Conservation (phyloP, 163 green algal genomes). For the Botryococcus braunii region DNA sequence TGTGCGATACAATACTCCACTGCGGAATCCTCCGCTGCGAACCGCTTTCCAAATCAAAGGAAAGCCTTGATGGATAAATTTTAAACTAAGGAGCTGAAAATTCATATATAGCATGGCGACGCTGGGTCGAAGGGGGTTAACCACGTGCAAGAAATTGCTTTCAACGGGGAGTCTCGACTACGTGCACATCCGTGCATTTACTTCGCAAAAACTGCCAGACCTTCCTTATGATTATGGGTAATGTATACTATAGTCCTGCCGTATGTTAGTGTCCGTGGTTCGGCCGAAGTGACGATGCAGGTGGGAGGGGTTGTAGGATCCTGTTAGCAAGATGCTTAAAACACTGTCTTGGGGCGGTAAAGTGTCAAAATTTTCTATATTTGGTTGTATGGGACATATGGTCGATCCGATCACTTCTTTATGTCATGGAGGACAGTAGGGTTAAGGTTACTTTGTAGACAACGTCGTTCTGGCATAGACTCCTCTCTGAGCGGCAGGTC, state of each 20-base stretch:
- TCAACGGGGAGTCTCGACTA: too few species aligned
- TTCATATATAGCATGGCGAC: too few species aligned
- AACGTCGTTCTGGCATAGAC: too few species aligned
- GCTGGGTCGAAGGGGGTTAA: too few species aligned
- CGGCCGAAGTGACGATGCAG: background rate
- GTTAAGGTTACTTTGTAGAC: background rate
- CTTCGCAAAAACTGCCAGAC: slow-evolving; percentile 61
- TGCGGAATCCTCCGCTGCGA: too few species aligned
- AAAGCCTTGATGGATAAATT: too few species aligned
- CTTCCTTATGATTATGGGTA: slow-evolving; percentile 84
- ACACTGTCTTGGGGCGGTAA: background rate
- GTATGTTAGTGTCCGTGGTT: background rate
- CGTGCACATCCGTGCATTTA: background rate
- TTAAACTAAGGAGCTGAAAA: too few species aligned
- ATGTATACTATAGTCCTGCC: background rate
- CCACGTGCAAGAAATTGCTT: too few species aligned
- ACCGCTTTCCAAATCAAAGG: too few species aligned
- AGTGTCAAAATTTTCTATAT: background rate
- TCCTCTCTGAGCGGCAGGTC: too few species aligned
- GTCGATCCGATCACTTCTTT: background rate
- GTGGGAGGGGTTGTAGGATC: too few species aligned
- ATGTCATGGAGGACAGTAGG: background rate
- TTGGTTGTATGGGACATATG: background rate
- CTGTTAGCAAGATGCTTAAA: background rate
- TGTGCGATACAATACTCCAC: too few species aligned